Evolutionary conservation across 139 green algal species (phyloP).

Genomic region (Chlorokybus atmophyticus): DNA sequence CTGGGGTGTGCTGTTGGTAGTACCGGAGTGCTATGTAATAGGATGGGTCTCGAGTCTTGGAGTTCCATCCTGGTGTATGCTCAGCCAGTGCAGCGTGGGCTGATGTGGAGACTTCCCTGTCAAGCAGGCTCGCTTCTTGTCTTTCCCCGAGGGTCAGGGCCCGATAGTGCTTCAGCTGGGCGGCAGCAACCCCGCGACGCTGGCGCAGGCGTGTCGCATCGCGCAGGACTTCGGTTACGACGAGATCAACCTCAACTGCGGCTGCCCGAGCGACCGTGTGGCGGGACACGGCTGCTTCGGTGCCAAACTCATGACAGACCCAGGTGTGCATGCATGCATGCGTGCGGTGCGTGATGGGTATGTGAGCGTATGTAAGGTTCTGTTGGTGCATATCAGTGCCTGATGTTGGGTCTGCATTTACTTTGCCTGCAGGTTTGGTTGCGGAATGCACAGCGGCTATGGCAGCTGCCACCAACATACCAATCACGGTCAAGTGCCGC

Average conservation of each 20-base stretch:
- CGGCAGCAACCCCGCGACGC: constrained; percentile 24
- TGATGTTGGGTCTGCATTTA: no score
- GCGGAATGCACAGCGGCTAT: constrained; percentile 14
- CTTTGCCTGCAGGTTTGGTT: no score
- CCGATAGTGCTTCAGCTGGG: constrained; percentile 41
- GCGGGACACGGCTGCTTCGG: constrained; percentile 33
- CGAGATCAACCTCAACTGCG: constrained; percentile 46
- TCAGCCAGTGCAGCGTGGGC: no score
- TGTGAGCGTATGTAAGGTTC: not conserved
- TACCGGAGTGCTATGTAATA: no score
- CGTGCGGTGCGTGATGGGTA: not conserved
- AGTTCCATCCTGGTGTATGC: no score
- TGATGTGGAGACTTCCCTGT: no score
- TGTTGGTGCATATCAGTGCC: not conserved
- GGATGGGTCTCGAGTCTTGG: no score
- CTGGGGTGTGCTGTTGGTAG: no score
- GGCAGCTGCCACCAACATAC: constrained; percentile 7
- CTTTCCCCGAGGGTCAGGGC: constrained; percentile 14
- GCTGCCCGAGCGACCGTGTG: constrained; percentile 31
- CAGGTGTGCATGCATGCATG: constrained; percentile 2
- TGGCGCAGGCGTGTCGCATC: constrained; percentile 23
- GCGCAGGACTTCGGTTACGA: constrained; percentile 33
- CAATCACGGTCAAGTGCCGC: constrained; percentile 42
- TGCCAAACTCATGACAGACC: constrained; percentile 29
- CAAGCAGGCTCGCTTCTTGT: constrained; percentile 21